phyloP scores from a whole-genome alignment of 139 green algal genomes.

The Closterium sp. region DNA sequence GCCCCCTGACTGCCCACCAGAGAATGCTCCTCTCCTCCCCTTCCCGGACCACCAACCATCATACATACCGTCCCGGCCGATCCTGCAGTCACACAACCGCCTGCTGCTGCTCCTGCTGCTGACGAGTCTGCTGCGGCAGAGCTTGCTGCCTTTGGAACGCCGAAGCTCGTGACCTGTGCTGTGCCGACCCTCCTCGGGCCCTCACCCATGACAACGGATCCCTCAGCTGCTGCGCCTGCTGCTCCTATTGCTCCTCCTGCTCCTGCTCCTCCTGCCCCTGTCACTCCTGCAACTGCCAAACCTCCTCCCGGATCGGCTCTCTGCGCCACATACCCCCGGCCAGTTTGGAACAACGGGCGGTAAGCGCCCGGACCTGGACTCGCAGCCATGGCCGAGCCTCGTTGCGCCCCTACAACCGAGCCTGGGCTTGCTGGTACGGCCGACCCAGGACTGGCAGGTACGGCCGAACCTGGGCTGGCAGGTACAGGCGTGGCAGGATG shows the following conservation, averaged over 20 bases:
- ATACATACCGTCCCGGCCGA: too few species aligned
- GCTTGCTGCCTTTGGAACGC: background rate
- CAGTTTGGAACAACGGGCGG: background rate
- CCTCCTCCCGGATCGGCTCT: background rate
- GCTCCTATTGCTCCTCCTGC: too few species aligned
- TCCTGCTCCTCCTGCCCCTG: background rate
- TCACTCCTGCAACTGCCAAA: background rate
- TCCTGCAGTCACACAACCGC: background rate
- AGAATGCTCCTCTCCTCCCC: background rate
- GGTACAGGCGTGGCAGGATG: background rate
- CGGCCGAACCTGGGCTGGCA: background rate
- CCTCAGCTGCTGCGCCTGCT: too few species aligned
- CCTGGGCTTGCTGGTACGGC: background rate
- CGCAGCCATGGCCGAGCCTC: background rate
- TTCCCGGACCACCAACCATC: too few species aligned
- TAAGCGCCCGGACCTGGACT: background rate
- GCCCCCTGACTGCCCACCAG: background rate
- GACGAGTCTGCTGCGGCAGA: background rate
- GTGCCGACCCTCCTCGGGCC: too few species aligned
- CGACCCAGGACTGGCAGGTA: background rate
- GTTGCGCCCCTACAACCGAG: background rate
- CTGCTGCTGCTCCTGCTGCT: background rate
- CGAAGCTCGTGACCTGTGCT: background rate
- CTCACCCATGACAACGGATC: background rate
- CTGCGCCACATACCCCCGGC: background rate